These are phyloP conservation scores for Cajanus cajan DNA, from an alignment of 306 rosid genomes.

Conservation along the genomic window DNA sequence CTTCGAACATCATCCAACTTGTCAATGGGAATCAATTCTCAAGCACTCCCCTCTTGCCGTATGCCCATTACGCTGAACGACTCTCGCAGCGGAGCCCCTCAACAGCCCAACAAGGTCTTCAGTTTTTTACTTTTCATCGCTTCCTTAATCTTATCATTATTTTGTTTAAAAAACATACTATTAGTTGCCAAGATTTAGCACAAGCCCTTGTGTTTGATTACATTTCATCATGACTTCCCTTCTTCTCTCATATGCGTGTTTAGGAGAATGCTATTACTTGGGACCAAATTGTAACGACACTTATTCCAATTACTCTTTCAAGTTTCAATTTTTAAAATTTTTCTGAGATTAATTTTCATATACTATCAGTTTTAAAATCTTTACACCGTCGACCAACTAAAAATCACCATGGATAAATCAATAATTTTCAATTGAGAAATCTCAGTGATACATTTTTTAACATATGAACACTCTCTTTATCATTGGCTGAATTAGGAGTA, in stretches of 20 bases:
- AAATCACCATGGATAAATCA: not conserved
- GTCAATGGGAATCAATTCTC: conserved; percentile 34
- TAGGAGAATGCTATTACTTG: not conserved
- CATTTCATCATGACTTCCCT: not conserved
- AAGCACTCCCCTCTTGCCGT: not conserved
- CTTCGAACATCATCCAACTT: not conserved
- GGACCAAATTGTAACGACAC: not conserved
- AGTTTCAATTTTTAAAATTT: too few relatives aligned
- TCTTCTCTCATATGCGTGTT: too few relatives aligned
- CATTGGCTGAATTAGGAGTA: too few relatives aligned
- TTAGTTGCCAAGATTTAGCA: not conserved
- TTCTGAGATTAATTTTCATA: not conserved
- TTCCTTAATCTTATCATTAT: not conserved
- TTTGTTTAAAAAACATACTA: not conserved
- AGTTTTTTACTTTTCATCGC: not conserved
- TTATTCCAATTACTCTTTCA: not conserved
- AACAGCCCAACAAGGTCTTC: conserved; percentile 36
- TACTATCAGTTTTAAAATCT: not conserved
- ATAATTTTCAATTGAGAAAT: too few relatives aligned
- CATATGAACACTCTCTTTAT: too few relatives aligned
- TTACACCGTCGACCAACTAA: not conserved
- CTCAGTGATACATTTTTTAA: too few relatives aligned
- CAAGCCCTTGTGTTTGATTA: not conserved
- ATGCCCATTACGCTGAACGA: not conserved
- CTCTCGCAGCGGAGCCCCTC: conserved; percentile 20